Base-by-base conservation (phyloP, 345 rosid genomes). In the Sonneratia alba region DNA sequence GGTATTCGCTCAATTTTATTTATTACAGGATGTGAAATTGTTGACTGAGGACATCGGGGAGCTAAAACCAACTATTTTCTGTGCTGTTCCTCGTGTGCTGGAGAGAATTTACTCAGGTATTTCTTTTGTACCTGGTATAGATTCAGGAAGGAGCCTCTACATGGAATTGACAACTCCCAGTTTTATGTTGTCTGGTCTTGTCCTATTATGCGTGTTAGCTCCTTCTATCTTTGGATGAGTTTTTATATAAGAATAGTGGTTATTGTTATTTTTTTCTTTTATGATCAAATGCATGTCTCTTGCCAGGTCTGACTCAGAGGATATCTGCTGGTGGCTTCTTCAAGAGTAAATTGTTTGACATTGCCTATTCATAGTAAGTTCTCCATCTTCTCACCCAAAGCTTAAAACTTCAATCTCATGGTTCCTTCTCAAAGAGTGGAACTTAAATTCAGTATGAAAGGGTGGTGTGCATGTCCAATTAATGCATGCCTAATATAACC, bases 61-160 rank as follows among this genome's bases (percentile, higher is more conserved):
- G 82, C 87, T 96, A 70, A 92, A 89, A 83, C 97, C 99, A 43
- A 85, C 91, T 75, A 71, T 91, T 70, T 92, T 96, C 81, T 96
- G 99, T 75, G 98, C 99, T 22, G 98, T 96, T 78, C 99, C 99
- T 66, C 99, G 98, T 24, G 99, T 96, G 36, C 75, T 96, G 65
- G 97, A 96, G 55, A 87, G 93, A 82, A 80, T 96, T 74, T 80
- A 96, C 83, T 65, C 87, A 10, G 97, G 99, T 92, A 27, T 73
- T 63, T 70, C 62, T 59, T 67, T 45, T 11, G 64, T 36, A 61
- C 27, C 40, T 61, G 36, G 53, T n/a, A 9, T n/a, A 49, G 53
- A n/a, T 10, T 65, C 4, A 24, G 27, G 64, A 24, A 18, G 34
- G 53, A 48, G 11, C 24, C 64, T 59, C 64, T 59, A 8, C 59